A percentile compares a stretch with the other conserved stretches of the same genome.
Evolutionary conservation across 306 rosid genomes (phyloP).

Genomic region (Rosa rugosa): DNA sequence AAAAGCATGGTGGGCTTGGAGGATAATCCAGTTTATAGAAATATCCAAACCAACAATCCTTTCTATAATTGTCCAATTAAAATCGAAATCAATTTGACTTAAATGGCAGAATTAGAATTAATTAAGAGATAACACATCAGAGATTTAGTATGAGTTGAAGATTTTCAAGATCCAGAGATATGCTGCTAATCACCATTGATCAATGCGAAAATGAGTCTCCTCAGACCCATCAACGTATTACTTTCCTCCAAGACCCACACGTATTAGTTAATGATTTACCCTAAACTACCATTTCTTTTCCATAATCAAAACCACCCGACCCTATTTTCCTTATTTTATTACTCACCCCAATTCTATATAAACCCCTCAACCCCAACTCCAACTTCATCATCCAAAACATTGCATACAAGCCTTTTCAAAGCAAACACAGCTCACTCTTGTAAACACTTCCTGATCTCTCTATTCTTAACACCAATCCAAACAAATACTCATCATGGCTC

Average conservation of each 20-base stretch:
- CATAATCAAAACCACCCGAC: not conserved
- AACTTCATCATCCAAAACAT: not conserved
- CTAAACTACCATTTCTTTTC: not conserved
- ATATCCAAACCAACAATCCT: not conserved
- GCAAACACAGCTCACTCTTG: not conserved
- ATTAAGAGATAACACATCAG: not conserved
- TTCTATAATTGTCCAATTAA: not conserved
- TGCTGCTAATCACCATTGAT: not conserved
- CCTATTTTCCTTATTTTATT: not conserved
- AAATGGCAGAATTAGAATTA: not conserved
- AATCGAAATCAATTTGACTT: not conserved
- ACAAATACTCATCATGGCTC: slow-evolving; percentile 46
- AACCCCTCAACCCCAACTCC: not conserved
- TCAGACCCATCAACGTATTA: not conserved
- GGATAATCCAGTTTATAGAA: slow-evolving; percentile 1
- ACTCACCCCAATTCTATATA: not conserved
- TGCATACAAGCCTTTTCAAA: not conserved
- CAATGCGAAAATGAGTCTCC: not conserved
- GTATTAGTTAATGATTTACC: not conserved
- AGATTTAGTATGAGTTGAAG: not conserved
- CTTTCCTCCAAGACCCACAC: not conserved
- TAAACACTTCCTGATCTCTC: too few relatives aligned
- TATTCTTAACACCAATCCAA: not conserved
- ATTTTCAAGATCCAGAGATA: not conserved
- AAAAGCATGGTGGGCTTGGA: not conserved